Evolutionary conservation across 2,329 filamentous ascomycete genomes (phyloP), one percentile per base, ranked within the genome.

Genomic region (Taxawa tesnikishii): DNA sequence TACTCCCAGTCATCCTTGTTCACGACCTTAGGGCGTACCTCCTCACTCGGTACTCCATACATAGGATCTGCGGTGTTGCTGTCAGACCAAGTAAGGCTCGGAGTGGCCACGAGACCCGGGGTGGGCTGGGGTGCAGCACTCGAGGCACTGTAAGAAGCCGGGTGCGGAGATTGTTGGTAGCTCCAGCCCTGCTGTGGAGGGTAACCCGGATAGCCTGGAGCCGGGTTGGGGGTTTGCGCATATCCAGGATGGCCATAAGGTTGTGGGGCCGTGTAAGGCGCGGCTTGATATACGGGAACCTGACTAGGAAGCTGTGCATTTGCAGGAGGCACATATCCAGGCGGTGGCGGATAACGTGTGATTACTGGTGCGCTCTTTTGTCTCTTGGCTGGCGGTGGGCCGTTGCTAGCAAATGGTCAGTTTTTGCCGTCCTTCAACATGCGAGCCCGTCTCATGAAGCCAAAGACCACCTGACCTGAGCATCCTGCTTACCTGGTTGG

Each of bases 301-400:
- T 27, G 25, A 23, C 19, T n/a, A 23, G 28, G 29, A 7, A 36
- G 25, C 13, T 31, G 33, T 7, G 33, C 33, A 23, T 31, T 31
- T 6, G 43, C 35, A 53, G 53, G 41, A 11, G 30, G 36, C 13
- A 47, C 53, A 39, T 65, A 65, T 10, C 60, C 60, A n/a, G 61
- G 61, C 17, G 63, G 63, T 26, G 62, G 63, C 29, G 63, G 59
- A 47, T 66, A 67, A 18, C 58, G 52, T 6, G 63, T 67, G 38
- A 66, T 64, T 41, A 66, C 53, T 5, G 61, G 59, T 38, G 63
- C 62, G 13, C 59, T 54, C 39, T 63, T 65, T 34, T 45, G 31
- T 32, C 56, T 60, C 45, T 66, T 67, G 3, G n/a, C n/a, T n/a
- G 46, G 39, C 11, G 55, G 49, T 11, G 51, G 50, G 11, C 44